Conservation (phyloP, 1,284 basidiomycete species). For the Meira miltonrushii region DNA sequence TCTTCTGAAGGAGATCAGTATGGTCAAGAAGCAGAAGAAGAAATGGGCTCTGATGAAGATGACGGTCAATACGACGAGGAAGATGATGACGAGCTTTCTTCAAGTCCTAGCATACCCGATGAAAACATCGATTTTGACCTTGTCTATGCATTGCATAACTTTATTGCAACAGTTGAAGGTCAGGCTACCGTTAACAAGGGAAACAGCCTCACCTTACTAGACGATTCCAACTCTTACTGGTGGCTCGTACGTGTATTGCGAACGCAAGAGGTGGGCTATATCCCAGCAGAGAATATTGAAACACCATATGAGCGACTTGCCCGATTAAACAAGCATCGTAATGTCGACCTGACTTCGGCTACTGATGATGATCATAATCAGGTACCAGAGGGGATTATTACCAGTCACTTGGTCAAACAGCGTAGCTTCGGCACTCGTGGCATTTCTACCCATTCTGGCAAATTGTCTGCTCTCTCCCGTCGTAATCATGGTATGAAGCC, state of each 20-base stretch:
- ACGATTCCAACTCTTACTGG: conserved; percentile 53
- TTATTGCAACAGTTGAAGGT: conserved; percentile 50
- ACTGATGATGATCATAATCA: conserved; percentile 51
- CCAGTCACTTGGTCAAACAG: conserved; percentile 43
- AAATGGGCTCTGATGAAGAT: conserved; percentile 39
- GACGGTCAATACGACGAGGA: conserved; percentile 38
- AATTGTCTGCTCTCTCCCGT: conserved; percentile 47
- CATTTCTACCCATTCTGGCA: conserved; percentile 43
- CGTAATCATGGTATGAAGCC: conserved; percentile 34
- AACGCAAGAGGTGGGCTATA: conserved; percentile 92
- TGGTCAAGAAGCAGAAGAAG: conserved; percentile 11
- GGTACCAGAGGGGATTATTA: conserved; percentile 33
- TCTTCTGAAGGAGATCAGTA: conserved; percentile 21
- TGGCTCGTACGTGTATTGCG: conserved; percentile 51
- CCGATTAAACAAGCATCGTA: conserved; percentile 91
- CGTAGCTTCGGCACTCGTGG: conserved; percentile 24
- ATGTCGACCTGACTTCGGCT: conserved; percentile 65
- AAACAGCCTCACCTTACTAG: conserved; percentile 49
- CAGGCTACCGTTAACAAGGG: conserved; percentile 53
- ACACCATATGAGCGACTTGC: conserved; percentile 95
- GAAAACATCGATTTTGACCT: conserved; percentile 53
- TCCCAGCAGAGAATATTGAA: conserved; percentile 98
- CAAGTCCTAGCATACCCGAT: conserved; percentile 51
- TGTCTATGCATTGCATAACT: conserved; percentile 52
- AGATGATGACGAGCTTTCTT: conserved; percentile 50